Evolutionary conservation across 2,329 filamentous ascomycete species (phyloP).

Genomic region (Huntiella moniliformis): DNA sequence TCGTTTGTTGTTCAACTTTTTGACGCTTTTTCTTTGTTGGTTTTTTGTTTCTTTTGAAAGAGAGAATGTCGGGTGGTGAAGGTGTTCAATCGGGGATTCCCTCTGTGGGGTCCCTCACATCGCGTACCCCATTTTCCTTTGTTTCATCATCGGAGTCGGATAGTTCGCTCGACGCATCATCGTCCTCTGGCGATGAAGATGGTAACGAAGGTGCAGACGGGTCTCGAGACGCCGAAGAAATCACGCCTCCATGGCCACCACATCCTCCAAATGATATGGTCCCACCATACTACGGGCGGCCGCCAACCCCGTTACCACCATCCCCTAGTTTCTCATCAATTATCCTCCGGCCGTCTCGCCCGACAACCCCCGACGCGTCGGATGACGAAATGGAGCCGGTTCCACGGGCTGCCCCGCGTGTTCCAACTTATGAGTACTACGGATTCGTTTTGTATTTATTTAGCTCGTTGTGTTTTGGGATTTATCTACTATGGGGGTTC

Average conservation of each 20-base stretch:
- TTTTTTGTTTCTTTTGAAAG: too few relatives aligned
- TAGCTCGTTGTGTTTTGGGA: conserved; percentile 60
- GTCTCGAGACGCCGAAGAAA: conserved; percentile 15
- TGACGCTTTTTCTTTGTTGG: too few relatives aligned
- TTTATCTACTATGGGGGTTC: conserved; percentile 66
- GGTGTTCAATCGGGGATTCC: too few relatives aligned
- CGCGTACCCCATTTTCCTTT: too few relatives aligned
- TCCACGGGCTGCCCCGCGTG: conserved; percentile 70
- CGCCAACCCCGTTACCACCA: conserved; percentile 83
- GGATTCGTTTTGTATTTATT: conserved; percentile 94
- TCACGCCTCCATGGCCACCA: conserved; percentile 23
- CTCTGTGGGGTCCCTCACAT: too few relatives aligned
- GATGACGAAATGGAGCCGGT: conserved; percentile 68
- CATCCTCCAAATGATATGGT: conserved; percentile 38
- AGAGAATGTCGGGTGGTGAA: too few relatives aligned
- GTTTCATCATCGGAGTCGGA: too few relatives aligned
- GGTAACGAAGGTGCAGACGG: neutral
- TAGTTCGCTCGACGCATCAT: neutral
- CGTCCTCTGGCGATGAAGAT: conserved; percentile 1
- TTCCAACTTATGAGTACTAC: conserved; percentile 99
- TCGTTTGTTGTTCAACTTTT: too few relatives aligned
- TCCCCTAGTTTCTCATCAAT: conserved; percentile 86
- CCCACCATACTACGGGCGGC: conserved; percentile 91
- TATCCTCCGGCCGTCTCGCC: conserved; percentile 73
- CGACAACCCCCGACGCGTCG: conserved; percentile 79